Evolutionary conservation across 768 basidiomycete species (phyloP).

Genomic region (Tulasnella sp.): DNA sequence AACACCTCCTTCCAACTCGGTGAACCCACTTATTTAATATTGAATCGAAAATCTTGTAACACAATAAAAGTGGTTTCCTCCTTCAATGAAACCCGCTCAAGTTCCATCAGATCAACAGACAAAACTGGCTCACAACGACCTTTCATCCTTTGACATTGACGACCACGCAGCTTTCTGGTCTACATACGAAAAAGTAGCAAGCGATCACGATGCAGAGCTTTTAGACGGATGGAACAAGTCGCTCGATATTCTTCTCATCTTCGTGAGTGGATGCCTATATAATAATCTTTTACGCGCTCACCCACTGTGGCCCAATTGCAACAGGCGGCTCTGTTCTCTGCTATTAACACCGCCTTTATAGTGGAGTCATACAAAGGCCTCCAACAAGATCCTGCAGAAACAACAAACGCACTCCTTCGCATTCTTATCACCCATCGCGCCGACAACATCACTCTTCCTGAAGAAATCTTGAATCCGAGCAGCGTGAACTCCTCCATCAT

Average conservation of each 20-base stretch:
- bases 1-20: no score
- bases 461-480: background rate
- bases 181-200: background rate
- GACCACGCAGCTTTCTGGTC: no score
- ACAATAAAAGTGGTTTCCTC: no score
- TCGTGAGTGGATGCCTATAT: background rate
- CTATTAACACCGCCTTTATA: background rate
- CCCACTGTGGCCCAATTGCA: background rate
- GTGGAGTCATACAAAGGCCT: background rate
- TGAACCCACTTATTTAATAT: no score
- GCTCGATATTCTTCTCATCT: background rate
- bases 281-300: background rate
- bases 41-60: no score
- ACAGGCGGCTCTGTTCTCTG: background rate
- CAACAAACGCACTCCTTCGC: slow-evolving; percentile 3
- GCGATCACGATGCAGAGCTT: background rate
- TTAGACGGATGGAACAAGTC: background rate
- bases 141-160: no score
- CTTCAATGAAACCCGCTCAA: no score
- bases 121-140: no score
- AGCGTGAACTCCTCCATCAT: background rate
- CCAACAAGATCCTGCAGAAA: background rate
- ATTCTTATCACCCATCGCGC: background rate
- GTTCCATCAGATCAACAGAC: no score
- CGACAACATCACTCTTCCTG: background rate